Evolutionary conservation across 805 yeast genomes (phyloP).

Genomic region (Candida vartiovaarae): DNA sequence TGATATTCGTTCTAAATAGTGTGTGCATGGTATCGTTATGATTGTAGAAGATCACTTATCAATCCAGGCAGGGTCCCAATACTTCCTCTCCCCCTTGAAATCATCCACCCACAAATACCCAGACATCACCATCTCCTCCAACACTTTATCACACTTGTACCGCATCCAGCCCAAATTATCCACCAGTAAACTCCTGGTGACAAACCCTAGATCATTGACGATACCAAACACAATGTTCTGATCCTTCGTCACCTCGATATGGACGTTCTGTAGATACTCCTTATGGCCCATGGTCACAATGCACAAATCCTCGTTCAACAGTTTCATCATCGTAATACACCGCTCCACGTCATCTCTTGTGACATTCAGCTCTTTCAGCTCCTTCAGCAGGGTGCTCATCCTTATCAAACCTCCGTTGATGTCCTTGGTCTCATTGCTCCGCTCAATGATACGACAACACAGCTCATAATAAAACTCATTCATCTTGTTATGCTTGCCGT

Average conservation of each 20-base stretch:
- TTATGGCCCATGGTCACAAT: constrained; percentile 48
- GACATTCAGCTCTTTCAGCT: constrained; percentile 26
- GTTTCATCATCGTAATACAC: constrained; percentile 45
- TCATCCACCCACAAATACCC: constrained; percentile 87
- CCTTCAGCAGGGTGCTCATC: constrained; percentile 41
- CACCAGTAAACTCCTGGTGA: constrained; percentile 50
- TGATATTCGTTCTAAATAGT: too few relatives aligned
- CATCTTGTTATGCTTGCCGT: constrained; percentile 24
- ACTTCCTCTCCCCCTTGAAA: constrained; percentile 34
- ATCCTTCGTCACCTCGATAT: constrained; percentile 58
- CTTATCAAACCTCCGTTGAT: constrained; percentile 80
- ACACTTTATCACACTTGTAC: constrained; percentile 50
- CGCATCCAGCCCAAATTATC: constrained; percentile 77
- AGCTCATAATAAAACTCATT: constrained; percentile 59
- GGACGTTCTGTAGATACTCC: constrained; percentile 47
- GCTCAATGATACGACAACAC: constrained; percentile 67
- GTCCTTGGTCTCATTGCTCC: constrained; percentile 61
- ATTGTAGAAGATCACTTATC: too few relatives aligned
- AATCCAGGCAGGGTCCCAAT: constrained; percentile 78
- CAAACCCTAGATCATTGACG: constrained; percentile 72
- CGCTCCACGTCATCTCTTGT: constrained; percentile 47
- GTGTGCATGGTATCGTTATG: too few relatives aligned
- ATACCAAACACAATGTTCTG: constrained; percentile 67
- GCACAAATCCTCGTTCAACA: constrained; percentile 67
- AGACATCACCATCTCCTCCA: constrained; percentile 72